phyloP scores from a whole-genome alignment of 495 filamentous ascomycete species.

The Thermothielavioides terrestris region DNA sequence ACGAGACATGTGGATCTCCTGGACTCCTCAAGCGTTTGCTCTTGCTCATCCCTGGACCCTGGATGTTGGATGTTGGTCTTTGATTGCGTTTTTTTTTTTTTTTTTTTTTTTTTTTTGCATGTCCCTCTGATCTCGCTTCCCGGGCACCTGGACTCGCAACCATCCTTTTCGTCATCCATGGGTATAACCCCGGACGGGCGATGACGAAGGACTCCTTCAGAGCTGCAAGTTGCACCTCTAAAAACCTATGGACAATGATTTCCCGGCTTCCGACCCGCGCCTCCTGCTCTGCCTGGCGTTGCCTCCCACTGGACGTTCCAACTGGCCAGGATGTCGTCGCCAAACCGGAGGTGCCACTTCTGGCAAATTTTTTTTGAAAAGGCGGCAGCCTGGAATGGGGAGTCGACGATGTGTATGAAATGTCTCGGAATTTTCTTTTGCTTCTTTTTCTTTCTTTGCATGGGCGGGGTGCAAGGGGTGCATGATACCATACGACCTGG shows the following conservation, averaged over 20 bases:
- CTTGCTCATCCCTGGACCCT: constrained; percentile 21
- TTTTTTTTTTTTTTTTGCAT: constrained; percentile 3
- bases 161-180: constrained; percentile 27
- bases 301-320: not conserved
- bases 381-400: too few species aligned
- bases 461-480: constrained; percentile 13
- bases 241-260: constrained; percentile 6
- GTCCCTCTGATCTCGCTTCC: not conserved
- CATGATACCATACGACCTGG: constrained; percentile 21
- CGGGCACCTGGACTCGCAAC: constrained; percentile 26
- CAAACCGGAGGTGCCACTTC: constrained; percentile 7
- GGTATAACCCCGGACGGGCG: constrained; percentile 34
- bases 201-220: constrained; percentile 19
- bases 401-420: too few species aligned
- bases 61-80: constrained; percentile 18
- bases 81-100: constrained; percentile 6
- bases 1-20: constrained; percentile 11
- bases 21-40: constrained; percentile 9
- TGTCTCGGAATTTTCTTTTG: too few species aligned
- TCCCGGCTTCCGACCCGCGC: not conserved
- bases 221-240: constrained; percentile 42
- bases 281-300: not conserved
- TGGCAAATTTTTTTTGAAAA: too few species aligned
- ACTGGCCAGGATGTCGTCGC: not conserved
- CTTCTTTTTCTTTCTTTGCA: constrained; percentile 18